Evolutionary conservation across 73 alveolate species (phyloP).

Genomic region (Paramecium biaurelia): DNA sequence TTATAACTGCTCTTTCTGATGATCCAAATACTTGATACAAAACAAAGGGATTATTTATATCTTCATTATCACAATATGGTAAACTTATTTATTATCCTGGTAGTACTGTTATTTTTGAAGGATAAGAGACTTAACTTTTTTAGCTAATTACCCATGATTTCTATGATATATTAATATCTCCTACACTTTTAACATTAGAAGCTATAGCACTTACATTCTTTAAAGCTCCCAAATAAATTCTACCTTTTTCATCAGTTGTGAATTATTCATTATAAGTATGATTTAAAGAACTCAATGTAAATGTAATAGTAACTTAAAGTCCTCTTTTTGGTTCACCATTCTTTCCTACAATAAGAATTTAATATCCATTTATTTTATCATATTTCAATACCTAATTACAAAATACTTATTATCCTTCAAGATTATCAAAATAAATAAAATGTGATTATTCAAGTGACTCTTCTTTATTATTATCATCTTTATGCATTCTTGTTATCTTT

Average conservation of each 20-base stretch:
- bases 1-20: neutral
- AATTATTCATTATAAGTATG: neutral
- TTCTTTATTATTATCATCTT: neutral
- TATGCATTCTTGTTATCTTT: neutral
- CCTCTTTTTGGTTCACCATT: constrained; percentile 20
- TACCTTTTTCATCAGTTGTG: neutral
- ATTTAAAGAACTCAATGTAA: neutral
- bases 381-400: neutral
- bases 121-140: neutral
- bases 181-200: neutral
- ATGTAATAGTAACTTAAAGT: neutral
- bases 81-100: neutral
- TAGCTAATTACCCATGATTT: neutral
- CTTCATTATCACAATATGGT: neutral
- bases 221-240: neutral
- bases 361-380: neutral
- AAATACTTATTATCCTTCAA: neutral
- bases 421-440: neutral
- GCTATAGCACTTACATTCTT: neutral
- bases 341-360: neutral
- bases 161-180: neutral
- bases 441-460: neutral
- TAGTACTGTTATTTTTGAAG: neutral
- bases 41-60: neutral
- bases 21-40: neutral